Conservation (phyloP, 805 yeast species). For the Candida anglica region DNA sequence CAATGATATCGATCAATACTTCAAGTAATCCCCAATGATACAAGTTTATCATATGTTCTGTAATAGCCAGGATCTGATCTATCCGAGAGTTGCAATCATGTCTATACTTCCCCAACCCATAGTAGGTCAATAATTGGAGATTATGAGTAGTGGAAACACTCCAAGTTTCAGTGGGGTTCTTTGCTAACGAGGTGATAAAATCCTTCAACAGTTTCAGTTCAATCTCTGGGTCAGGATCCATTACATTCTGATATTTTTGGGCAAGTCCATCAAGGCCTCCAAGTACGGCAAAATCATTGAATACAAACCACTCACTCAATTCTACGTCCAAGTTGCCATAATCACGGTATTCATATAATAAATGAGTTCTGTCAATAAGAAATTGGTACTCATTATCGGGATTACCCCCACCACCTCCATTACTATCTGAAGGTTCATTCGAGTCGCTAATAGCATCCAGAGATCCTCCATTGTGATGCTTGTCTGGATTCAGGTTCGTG, state of each 20-base stretch:
- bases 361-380: conserved; percentile 25
- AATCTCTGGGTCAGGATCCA: no score
- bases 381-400: conserved; percentile 16
- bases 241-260: conserved; percentile 7
- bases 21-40: conserved; percentile 5
- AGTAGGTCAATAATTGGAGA: conserved; percentile 6
- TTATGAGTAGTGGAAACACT: background rate
- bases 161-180: background rate
- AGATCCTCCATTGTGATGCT: no score
- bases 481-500: background rate
- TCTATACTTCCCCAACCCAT: conserved; percentile 10
- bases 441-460: no score
- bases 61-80: conserved; percentile 8
- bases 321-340: conserved; percentile 22
- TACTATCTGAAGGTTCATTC: conserved; percentile 4
- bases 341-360: conserved; percentile 28
- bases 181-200: background rate
- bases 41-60: background rate
- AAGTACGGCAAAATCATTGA: conserved; percentile 21
- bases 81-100: background rate
- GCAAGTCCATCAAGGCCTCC: conserved; percentile 14
- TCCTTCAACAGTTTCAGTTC: background rate
- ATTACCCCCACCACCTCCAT: background rate
- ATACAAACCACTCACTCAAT: conserved; percentile 36
- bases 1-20: conserved; percentile 8